Base-by-base conservation (phyloP, 2,329 filamentous ascomycete species). In the Alternaria longipes region DNA sequence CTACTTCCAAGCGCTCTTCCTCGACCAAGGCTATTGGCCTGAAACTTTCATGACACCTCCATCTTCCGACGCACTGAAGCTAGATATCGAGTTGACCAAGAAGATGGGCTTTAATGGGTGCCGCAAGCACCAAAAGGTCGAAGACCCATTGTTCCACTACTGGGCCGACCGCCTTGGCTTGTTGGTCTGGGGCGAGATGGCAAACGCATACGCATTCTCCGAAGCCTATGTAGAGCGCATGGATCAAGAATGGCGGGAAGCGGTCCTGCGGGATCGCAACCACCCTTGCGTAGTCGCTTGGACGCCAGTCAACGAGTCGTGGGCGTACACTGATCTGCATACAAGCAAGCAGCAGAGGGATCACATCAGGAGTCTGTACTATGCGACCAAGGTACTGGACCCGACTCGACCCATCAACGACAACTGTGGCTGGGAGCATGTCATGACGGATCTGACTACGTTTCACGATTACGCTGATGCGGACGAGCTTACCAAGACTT, bases 371-470 rank as follows among this genome's bases (percentile, higher is more conserved):
- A 82, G 84, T 16, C 81, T 91, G 2, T 90, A 90, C 72, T 87
- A 87, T 67, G 73, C 85, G 59, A 91, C 89, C 9, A 91, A 90
- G 83, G 82, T 83, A 0, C 81, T 91, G 2, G 89, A 91, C 64
- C 82, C 86, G 1, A 89, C 85, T 0, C 80, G 89, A 6, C 87
- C 87, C 16, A 83, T 91, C 70, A 91, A 91, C 69, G 89, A 91
- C 74, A 91, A 91, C 75, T 91, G 89, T 65, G 89, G 89, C 34
- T 91, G 89, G 89, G 88, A 91, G 70, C 88, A 90, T 64, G 87
- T 90, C 6, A 68, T 81, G 11, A 89, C 86, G 0, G 89, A 91
- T 66, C 78, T 91, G 2, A 87, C 85, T 24, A 90, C 89, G 0
- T 91, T 89, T 80, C 89, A 91, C 73, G 88, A 91, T 74, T 91